Evolutionary conservation across 148 eudicot genomes (phyloP).

Genomic region (Oxyria digyna): DNA sequence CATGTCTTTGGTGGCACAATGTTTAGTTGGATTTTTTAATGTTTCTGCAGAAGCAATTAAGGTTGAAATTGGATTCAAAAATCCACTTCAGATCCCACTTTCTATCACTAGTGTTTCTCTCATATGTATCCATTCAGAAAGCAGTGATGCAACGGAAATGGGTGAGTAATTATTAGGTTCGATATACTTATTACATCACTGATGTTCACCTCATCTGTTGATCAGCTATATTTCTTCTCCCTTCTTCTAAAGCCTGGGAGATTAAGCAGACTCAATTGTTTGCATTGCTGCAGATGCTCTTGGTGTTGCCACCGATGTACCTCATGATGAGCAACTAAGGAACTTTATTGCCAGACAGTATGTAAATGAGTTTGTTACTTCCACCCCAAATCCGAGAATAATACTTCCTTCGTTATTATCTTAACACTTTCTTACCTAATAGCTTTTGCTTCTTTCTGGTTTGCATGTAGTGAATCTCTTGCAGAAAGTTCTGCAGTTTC

Average conservation of each 20-base stretch:
- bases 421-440: neutral
- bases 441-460: constrained; percentile 6
- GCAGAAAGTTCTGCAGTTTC: constrained; percentile 37
- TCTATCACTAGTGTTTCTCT: constrained; percentile 60
- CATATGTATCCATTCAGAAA: constrained; percentile 61
- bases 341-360: constrained; percentile 42
- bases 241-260: neutral
- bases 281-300: constrained; percentile 38
- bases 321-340: constrained; percentile 32
- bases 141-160: constrained; percentile 35
- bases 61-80: constrained; percentile 77
- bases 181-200: neutral
- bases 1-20: neutral
- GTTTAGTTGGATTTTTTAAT: constrained; percentile 6
- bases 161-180: constrained; percentile 29
- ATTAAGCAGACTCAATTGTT: neutral
- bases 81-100: constrained; percentile 84
- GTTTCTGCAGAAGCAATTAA: constrained; percentile 62
- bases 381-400: constrained; percentile 1
- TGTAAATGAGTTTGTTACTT: constrained; percentile 9
- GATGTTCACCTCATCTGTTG: constrained; percentile 5
- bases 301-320: constrained; percentile 28
- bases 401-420: neutral
- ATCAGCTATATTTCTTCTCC: neutral
- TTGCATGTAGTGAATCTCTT: constrained; percentile 40